Evolutionary conservation across 495 filamentous ascomycete species (phyloP).

Genomic region (Acidiella bohemica): DNA sequence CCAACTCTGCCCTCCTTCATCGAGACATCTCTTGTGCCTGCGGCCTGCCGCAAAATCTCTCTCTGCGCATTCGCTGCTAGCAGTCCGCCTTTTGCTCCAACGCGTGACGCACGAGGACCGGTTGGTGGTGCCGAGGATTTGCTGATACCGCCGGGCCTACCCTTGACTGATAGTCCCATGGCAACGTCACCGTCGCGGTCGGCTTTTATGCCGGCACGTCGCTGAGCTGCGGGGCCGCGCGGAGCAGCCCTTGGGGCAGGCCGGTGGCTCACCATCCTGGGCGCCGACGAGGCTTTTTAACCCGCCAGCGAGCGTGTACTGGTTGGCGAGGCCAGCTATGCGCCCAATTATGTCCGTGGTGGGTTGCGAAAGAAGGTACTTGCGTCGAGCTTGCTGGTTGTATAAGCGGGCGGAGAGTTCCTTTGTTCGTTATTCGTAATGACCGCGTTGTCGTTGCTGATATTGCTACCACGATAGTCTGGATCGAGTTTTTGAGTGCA

Average conservation of each 20-base stretch:
- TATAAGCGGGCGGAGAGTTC: no score
- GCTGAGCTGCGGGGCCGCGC: slow-evolving; percentile 3
- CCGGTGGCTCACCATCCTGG: slow-evolving; percentile 1
- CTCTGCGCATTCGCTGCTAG: slow-evolving; percentile 11
- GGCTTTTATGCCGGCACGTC: not conserved
- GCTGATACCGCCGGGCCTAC: slow-evolving; percentile 1
- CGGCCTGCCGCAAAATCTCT: slow-evolving; percentile 14
- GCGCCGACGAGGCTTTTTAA: not conserved
- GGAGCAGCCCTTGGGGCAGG: slow-evolving; percentile 5
- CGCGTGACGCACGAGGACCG: not conserved
- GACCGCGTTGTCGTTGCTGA: no score
- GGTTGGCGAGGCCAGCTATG: not conserved
- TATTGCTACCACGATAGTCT: no score
- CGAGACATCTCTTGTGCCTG: slow-evolving; percentile 10
- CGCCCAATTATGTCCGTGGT: no score
- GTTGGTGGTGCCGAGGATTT: slow-evolving; percentile 4
- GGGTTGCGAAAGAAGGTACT: no score
- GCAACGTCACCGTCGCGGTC: slow-evolving; percentile 9
- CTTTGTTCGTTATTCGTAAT: no score
- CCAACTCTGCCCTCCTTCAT: slow-evolving; percentile 9
- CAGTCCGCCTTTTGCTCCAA: slow-evolving; percentile 1
- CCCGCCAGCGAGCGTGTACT: not conserved
- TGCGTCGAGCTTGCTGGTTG: no score
- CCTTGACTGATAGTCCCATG: slow-evolving; percentile 11
- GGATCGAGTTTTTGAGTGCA: no score